A percentile compares a stretch with the other conserved stretches of the same genome.
phyloP scores from a whole-genome alignment of 2,329 filamentous ascomycete species.

The Penicillium digitatum region DNA sequence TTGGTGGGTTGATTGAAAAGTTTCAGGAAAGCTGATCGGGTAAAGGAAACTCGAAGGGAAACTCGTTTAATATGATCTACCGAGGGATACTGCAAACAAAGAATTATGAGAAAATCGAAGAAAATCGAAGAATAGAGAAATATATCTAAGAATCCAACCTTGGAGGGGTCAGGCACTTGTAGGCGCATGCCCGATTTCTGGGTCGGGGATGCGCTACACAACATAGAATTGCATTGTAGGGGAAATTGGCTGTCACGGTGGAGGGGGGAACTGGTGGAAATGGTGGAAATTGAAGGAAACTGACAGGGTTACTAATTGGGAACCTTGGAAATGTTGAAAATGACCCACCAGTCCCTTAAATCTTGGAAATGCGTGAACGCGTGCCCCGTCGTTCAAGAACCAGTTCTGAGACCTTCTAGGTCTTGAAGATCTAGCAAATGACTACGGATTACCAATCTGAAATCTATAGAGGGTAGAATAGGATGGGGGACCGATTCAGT shows the following conservation, averaged over 20 bases:
- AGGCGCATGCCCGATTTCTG: neutral
- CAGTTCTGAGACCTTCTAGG: neutral
- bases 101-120: no score
- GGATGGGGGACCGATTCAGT: no score
- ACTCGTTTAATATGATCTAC: no score
- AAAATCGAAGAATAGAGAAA: no score
- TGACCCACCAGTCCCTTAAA: slow-evolving; percentile 23
- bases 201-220: neutral
- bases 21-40: slow-evolving; percentile 17
- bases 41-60: no score
- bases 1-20: slow-evolving; percentile 10
- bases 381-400: slow-evolving; percentile 14
- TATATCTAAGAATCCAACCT: neutral
- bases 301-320: neutral
- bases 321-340: neutral
- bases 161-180: slow-evolving; percentile 2
- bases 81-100: no score
- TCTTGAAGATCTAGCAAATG: neutral
- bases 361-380: slow-evolving; percentile 12
- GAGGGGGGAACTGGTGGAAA: neutral
- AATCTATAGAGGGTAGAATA: neutral
- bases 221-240: neutral
- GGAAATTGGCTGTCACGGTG: neutral
- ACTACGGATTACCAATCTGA: neutral
- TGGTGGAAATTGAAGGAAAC: neutral